phyloP scores from a whole-genome alignment of 1,139 yeast genomes.

The Candida gigantensis region DNA sequence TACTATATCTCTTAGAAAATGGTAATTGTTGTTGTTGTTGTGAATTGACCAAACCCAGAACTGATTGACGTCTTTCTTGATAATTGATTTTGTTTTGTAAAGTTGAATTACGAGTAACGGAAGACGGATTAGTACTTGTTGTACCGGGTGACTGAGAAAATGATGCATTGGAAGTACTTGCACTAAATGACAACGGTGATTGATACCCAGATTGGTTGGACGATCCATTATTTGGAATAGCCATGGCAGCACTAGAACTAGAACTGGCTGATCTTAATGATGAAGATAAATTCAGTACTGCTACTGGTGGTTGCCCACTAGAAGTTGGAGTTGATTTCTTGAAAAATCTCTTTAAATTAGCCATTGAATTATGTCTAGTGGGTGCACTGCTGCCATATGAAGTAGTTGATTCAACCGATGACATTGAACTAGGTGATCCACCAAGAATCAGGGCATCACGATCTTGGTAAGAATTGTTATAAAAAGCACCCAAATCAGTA shows the following conservation, averaged over 20 bases:
- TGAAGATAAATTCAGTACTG: conserved; percentile 40
- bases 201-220: conserved; percentile 10
- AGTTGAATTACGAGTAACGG: conserved; percentile 29
- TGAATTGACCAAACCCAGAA: conserved; percentile 29
- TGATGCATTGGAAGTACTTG: conserved; percentile 35
- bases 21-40: conserved; percentile 46
- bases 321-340: conserved; percentile 45
- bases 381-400: conserved; percentile 19
- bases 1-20: conserved; percentile 71
- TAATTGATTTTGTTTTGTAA: conserved; percentile 34
- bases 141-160: conserved; percentile 35
- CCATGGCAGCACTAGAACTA: conserved; percentile 13
- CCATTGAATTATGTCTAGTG: conserved; percentile 71
- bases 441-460: conserved; percentile 18
- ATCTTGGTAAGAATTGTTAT: conserved; percentile 44
- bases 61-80: conserved; percentile 43
- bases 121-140: conserved; percentile 15
- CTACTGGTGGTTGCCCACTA: conserved; percentile 23
- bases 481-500: conserved; percentile 49
- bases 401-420: conserved; percentile 39
- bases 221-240: conserved; percentile 19
- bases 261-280: conserved; percentile 36
- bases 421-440: conserved; percentile 38
- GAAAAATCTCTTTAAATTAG: conserved; percentile 65
- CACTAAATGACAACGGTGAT: conserved; percentile 21